Conservation (phyloP, 2,329 filamentous ascomycete genomes). For the Reticulascus tulasneorum region DNA sequence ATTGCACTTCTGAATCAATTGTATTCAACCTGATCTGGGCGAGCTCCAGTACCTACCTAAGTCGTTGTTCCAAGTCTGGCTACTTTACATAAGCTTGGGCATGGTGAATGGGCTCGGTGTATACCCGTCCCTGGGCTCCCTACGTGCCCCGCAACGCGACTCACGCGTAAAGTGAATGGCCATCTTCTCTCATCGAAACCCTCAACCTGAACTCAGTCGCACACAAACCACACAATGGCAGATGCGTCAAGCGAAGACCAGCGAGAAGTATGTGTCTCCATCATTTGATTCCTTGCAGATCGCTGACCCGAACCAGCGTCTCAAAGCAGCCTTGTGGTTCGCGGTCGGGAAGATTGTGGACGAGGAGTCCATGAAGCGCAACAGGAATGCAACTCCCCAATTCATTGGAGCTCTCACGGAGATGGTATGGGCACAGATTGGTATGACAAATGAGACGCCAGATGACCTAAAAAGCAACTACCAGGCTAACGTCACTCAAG, state of each 20-base stretch:
- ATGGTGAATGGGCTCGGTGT: too few relatives aligned
- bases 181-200: not conserved
- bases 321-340: conserved; percentile 83
- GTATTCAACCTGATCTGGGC: too few relatives aligned
- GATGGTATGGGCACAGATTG: conserved; percentile 82
- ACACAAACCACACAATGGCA: conserved; percentile 33
- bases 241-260: not conserved
- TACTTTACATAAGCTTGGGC: too few relatives aligned
- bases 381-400: conserved; percentile 84
- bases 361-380: conserved; percentile 67
- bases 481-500: conserved; percentile 24
- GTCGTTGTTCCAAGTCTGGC: too few relatives aligned
- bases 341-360: conserved; percentile 85
- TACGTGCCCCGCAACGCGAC: conserved; percentile 8
- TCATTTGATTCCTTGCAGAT: not conserved
- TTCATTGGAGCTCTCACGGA: conserved; percentile 86
- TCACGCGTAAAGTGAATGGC: conserved; percentile 13
- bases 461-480: too few relatives aligned
- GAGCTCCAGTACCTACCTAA: too few relatives aligned
- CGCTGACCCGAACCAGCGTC: conserved; percentile 55
- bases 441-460: conserved; percentile 40
- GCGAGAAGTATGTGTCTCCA: not conserved
- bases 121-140: too few relatives aligned
- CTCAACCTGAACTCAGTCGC: conserved; percentile 27
- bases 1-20: too few relatives aligned